Evolutionary conservation across 768 basidiomycete species (phyloP).

Genomic region (Leucosporidium scottii): DNA sequence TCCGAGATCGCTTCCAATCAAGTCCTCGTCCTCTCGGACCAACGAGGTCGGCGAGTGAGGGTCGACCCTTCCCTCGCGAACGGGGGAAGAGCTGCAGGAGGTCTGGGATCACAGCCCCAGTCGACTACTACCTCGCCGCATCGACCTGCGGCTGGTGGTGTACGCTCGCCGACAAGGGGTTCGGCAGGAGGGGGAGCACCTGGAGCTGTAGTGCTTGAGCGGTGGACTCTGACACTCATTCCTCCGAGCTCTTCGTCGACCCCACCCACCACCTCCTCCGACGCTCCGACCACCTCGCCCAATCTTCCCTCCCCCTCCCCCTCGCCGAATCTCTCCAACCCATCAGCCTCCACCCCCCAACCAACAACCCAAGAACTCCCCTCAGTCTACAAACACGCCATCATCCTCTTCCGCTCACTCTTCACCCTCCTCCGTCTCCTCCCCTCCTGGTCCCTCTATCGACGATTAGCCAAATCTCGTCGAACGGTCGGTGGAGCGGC

Average conservation of each 20-base stretch:
- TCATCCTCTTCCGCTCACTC: conserved; percentile 33
- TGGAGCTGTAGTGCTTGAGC: conserved; percentile 11
- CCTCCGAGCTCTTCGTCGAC: conserved; percentile 1
- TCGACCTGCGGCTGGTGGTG: no score
- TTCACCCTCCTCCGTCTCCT: conserved; percentile 30
- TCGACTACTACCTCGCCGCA: not conserved
- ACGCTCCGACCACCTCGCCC: not conserved
- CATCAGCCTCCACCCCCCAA: not conserved
- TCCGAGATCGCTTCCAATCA: conserved; percentile 32
- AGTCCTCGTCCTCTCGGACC: conserved; percentile 35
- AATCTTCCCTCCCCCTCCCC: not conserved
- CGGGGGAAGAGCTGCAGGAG: not conserved
- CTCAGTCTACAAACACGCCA: conserved; percentile 36
- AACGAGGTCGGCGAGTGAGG: conserved; percentile 12
- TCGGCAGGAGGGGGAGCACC: no score
- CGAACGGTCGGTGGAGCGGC: not conserved
- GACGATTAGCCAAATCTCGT: conserved; percentile 3
- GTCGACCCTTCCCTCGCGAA: conserved; percentile 14
- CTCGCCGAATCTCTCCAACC: not conserved
- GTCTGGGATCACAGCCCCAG: not conserved
- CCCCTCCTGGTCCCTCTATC: conserved; percentile 23
- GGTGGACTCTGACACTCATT: conserved; percentile 20
- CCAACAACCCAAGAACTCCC: conserved; percentile 22
- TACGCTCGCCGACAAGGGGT: no score
- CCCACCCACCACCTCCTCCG: not conserved